These are phyloP conservation scores for Xylariaceae sp. DNA, from an alignment of 2,329 filamentous ascomycete species.

Conservation along the genomic window DNA sequence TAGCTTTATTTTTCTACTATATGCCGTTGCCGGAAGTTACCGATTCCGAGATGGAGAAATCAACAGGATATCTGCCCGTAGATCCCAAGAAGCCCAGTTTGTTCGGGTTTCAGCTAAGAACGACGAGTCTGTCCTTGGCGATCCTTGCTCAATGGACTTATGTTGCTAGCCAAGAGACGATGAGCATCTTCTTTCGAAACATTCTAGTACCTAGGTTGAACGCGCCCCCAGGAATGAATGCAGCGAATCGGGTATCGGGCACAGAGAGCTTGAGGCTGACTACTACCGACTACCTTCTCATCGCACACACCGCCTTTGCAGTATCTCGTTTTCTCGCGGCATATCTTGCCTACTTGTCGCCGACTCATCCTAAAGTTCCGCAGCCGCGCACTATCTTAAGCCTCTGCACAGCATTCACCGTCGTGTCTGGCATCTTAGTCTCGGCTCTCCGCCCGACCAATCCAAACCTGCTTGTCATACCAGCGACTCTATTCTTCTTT, in stretches of 20 bases:
- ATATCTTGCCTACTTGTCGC: conserved; percentile 56
- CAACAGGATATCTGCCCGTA: conserved; percentile 46
- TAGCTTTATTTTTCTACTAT: conserved; percentile 67
- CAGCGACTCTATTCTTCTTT: conserved; percentile 68
- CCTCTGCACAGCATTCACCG: conserved; percentile 56
- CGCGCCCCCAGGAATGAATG: background rate
- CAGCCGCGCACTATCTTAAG: conserved; percentile 67
- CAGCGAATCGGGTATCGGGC: conserved; percentile 27
- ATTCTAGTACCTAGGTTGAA: conserved; percentile 40
- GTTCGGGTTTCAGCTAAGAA: conserved; percentile 51
- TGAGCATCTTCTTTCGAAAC: conserved; percentile 55
- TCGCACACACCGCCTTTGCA: conserved; percentile 70
- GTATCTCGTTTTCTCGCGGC: conserved; percentile 67
- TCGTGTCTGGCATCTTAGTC: conserved; percentile 51
- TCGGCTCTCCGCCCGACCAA: conserved; percentile 43
- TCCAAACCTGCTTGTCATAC: conserved; percentile 51
- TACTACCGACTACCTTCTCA: conserved; percentile 62
- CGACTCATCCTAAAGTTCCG: conserved; percentile 47
- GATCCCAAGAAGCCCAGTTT: conserved; percentile 47
- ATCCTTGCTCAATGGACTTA: conserved; percentile 76
- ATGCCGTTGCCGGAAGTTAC: conserved; percentile 61
- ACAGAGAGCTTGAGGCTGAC: conserved; percentile 49
- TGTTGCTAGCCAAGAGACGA: conserved; percentile 66
- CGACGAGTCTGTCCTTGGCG: conserved; percentile 61
- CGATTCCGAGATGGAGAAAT: conserved; percentile 51